Conservation (phyloP, 306 rosid species). For the Lotus japonicus region DNA sequence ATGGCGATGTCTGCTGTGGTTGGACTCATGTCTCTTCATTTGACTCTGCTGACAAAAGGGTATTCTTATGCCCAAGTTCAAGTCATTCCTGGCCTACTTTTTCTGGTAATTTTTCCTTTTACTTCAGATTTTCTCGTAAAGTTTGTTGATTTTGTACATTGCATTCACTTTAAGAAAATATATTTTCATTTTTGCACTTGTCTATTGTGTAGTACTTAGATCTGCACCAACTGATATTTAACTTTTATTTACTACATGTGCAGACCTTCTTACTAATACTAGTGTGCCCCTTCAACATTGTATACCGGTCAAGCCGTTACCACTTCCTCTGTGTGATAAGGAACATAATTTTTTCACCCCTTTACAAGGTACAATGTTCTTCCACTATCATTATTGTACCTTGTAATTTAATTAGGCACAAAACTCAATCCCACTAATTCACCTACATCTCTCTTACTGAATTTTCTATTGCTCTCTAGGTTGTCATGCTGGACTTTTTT, state of each 20-base stretch:
- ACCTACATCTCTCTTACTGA: background rate
- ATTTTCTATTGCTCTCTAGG: slow-evolving; percentile 35
- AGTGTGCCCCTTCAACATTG: slow-evolving; percentile 69
- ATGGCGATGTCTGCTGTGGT: slow-evolving; percentile 67
- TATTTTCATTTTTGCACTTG: background rate
- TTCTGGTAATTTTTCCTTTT: slow-evolving; percentile 50
- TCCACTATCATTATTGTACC: slow-evolving; percentile 5
- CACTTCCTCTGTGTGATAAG: slow-evolving; percentile 67
- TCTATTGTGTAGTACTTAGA: background rate
- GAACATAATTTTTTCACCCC: slow-evolving; percentile 75
- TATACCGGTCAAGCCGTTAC: slow-evolving; percentile 70
- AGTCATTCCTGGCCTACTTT: slow-evolving; percentile 74
- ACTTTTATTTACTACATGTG: slow-evolving; percentile 3
- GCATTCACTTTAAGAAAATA: background rate
- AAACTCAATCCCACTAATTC: background rate
- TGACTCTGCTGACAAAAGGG: slow-evolving; percentile 69
- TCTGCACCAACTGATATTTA: background rate
- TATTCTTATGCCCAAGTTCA: slow-evolving; percentile 66
- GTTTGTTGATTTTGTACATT: background rate
- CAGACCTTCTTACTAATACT: slow-evolving; percentile 67
- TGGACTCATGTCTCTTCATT: slow-evolving; percentile 79
- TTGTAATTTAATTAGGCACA: slow-evolving; percentile 15
- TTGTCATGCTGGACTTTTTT: slow-evolving; percentile 94
- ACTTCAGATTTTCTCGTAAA: too few species aligned
- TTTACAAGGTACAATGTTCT: slow-evolving; percentile 62